Base-by-base conservation (phyloP, 2,329 filamentous ascomycete species). In the Blumeria graminis region DNA sequence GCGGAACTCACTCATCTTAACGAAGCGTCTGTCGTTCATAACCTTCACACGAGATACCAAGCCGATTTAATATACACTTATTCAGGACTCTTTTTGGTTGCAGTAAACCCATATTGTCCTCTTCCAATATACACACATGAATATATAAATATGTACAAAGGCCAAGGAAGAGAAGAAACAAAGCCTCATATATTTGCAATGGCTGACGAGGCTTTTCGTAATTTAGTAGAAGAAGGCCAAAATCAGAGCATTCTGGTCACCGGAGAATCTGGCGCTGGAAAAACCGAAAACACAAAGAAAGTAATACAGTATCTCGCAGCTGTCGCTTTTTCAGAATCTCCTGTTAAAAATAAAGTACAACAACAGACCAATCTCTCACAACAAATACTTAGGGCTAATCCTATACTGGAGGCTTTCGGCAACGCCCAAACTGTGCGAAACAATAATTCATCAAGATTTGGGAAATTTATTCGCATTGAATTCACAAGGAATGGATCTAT, bases 271-370 rank as follows among this genome's bases (percentile, higher is more conserved):
- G 92, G 92, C 66, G 92, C 92, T 36, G 92, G 92, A 63, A 98
- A 98, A 71, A 98, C 92, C 0, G 92, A 98, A 68, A 98, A 98
- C 67, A 98, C 92, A 14, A 98, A 98, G 67, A 98, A 98, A 68
- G 92, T 98, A 62, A 98, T 98, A 56, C 93, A 98, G 65, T 98
- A 98, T 66, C 79, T 98, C 46, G 92, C 92, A 13, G 88, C 92
- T 1, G 92, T 98, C 50, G 92, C 92, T 9, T 84, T 86, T 45
- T 80, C 86, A 0, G 90, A 96, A 58, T 81, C 82, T 0, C 76
- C 82, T 1, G 66, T 76, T 68, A 71, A 81, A 73, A 70, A 74
- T 71, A 70, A 82, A 72, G 66, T 69, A 3, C 73, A 82, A 61
- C 78, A 82, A 61, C 78, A 90, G 59, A 84, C 87, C 11, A 94